A percentile compares a stretch with the other conserved stretches of the same genome.
Conservation (phyloP, 306 rosid species). For the Styphnolobium japonicum region DNA sequence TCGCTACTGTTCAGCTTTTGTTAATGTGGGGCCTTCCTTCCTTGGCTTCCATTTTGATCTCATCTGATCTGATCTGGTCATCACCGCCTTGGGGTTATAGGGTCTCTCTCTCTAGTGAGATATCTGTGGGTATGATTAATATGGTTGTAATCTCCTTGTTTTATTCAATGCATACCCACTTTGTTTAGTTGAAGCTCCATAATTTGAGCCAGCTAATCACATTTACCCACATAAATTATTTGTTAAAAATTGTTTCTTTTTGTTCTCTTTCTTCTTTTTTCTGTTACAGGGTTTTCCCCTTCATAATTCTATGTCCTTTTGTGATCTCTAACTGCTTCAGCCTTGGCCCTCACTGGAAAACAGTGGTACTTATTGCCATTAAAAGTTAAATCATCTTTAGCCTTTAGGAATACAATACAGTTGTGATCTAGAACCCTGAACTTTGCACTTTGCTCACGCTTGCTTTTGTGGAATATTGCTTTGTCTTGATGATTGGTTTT, state of each 20-base stretch:
- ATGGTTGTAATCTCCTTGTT: constrained; percentile 11
- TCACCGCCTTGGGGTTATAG: constrained; percentile 10
- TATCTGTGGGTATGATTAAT: constrained; percentile 4
- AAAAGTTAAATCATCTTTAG: constrained; percentile 42
- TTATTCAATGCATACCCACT: neutral
- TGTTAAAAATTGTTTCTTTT: constrained; percentile 4
- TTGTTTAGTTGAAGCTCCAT: constrained; percentile 16
- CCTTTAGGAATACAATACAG: constrained; percentile 10
- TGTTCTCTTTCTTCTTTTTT: neutral
- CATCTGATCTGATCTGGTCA: neutral
- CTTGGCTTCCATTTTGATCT: constrained; percentile 28
- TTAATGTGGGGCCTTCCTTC: constrained; percentile 49
- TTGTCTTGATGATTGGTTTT: constrained; percentile 43
- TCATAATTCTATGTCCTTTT: constrained; percentile 6
- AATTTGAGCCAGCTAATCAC: constrained; percentile 26
- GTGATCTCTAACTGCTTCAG: constrained; percentile 4
- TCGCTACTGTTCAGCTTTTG: constrained; percentile 2
- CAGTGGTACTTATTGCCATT: constrained; percentile 33
- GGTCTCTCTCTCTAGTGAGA: constrained; percentile 14
- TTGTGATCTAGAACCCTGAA: constrained; percentile 25
- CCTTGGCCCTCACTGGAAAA: constrained; percentile 32
- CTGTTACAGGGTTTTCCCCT: neutral
- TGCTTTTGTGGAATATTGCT: constrained; percentile 10
- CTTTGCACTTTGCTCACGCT: constrained; percentile 28
- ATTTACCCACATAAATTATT: constrained; percentile 1